Conservation (phyloP, 345 rosid genomes). For the Eucalyptus lansdowneana region DNA sequence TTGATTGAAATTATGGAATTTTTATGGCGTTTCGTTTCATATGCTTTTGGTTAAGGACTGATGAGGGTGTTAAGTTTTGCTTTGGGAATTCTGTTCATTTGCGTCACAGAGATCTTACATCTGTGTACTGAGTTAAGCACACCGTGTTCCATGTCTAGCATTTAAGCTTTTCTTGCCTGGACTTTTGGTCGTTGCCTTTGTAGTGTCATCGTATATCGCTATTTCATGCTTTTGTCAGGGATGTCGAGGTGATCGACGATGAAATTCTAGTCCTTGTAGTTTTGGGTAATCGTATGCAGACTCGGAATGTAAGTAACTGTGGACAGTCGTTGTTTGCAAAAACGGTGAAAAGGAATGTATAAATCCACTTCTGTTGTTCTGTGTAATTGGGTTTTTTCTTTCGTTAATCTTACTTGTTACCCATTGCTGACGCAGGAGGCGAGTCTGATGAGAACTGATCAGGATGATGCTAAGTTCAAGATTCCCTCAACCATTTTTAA, state of each 20-base stretch:
- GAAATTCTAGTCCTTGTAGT: neutral
- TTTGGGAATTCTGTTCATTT: neutral
- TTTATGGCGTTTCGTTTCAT: neutral
- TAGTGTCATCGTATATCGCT: neutral
- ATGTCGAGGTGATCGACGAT: neutral
- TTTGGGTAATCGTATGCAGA: neutral
- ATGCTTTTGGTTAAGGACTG: neutral
- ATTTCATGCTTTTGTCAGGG: neutral
- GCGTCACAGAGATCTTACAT: neutral
- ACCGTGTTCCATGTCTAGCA: neutral
- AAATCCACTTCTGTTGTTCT: neutral
- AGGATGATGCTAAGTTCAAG: neutral
- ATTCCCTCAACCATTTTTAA: neutral
- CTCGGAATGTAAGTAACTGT: neutral
- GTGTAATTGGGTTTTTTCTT: neutral
- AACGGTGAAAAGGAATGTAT: neutral
- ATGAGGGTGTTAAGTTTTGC: neutral
- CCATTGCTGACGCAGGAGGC: neutral
- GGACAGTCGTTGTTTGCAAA: neutral
- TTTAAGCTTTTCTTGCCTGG: neutral
- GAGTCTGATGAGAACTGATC: neutral
- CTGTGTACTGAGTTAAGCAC: neutral
- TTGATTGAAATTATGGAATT: neutral
- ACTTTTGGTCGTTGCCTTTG: neutral
- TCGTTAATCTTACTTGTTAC: neutral